A percentile compares a stretch with the other conserved stretches of the same genome.
phyloP scores from a whole-genome alignment of 805 yeast species.

The Lachancea sp. region DNA sequence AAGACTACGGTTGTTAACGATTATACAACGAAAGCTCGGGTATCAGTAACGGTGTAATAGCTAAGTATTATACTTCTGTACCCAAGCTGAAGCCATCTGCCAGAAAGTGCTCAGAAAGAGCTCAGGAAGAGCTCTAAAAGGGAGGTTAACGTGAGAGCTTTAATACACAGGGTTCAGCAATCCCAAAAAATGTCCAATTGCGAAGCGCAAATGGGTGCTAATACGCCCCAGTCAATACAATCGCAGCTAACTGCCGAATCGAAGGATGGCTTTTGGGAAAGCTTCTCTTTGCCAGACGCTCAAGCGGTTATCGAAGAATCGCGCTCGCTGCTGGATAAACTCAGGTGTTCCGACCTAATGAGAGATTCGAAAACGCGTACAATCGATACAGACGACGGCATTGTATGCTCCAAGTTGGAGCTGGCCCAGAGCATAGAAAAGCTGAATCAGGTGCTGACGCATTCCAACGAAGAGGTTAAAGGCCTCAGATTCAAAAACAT shows the following conservation, averaged over 20 bases:
- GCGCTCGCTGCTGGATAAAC: background rate
- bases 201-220: background rate
- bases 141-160: too few species aligned
- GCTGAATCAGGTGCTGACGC: conserved; percentile 19
- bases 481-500: conserved; percentile 35
- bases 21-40: too few species aligned
- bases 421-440: conserved; percentile 1
- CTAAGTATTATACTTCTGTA: too few species aligned
- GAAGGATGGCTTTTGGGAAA: background rate
- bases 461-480: conserved; percentile 28
- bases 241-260: background rate
- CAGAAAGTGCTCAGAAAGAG: too few species aligned
- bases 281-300: conserved; percentile 3
- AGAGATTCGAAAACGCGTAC: background rate
- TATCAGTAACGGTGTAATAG: too few species aligned
- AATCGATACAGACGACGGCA: background rate
- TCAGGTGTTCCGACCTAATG: conserved; percentile 3
- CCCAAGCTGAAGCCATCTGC: too few species aligned
- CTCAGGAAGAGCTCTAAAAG: too few species aligned
- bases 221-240: background rate
- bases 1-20: too few species aligned
- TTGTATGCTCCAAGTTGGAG: background rate
- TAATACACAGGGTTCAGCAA: background rate
- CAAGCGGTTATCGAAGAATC: conserved; percentile 10
- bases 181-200: background rate